phyloP scores from a whole-genome alignment of 129 eudicot species.

The Flaveria sonorensis region DNA sequence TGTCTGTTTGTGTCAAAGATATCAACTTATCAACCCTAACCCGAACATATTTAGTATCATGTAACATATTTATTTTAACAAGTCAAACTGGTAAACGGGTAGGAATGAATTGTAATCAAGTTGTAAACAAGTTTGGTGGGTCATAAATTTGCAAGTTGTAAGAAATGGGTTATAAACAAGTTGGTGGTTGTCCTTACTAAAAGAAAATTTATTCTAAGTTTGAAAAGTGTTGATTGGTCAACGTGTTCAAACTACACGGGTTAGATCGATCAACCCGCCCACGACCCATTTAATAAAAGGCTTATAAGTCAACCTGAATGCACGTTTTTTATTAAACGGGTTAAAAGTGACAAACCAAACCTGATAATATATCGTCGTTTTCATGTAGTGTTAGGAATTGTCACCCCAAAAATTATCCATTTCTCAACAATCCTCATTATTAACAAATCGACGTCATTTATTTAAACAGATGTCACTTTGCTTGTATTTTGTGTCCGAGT shows the following conservation, averaged over 20 bases:
- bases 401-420: background rate
- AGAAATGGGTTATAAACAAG: background rate
- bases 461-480: background rate
- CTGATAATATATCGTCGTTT: no score
- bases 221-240: background rate
- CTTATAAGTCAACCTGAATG: background rate
- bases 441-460: background rate
- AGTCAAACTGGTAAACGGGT: background rate
- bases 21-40: background rate
- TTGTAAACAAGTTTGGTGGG: background rate
- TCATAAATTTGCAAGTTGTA: no score
- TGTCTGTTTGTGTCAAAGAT: background rate
- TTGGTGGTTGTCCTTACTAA: background rate
- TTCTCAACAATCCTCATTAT: background rate
- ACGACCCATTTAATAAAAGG: background rate
- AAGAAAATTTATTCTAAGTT: no score
- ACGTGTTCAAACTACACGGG: background rate
- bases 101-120: background rate
- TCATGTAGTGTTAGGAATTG: background rate
- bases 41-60: no score
- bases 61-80: background rate
- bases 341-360: no score
- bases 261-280: background rate
- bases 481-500: background rate
- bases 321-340: no score